These are phyloP conservation scores for Pyrenopolyporus hunteri DNA, from an alignment of 495 filamentous ascomycete genomes.

Conservation along the genomic window DNA sequence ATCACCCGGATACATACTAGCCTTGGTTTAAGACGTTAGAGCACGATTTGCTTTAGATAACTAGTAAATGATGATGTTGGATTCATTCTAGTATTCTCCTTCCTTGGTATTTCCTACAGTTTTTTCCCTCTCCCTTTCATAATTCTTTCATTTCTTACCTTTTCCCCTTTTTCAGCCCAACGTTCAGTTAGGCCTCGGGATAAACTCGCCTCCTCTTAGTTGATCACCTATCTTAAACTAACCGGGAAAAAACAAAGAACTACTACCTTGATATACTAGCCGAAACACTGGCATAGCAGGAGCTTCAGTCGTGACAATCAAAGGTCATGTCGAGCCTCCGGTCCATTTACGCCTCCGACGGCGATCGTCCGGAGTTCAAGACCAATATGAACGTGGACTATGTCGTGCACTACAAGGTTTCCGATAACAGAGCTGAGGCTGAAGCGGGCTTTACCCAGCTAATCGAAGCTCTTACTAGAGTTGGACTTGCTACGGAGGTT, in stretches of 20 bases:
- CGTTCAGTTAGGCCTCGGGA: too few species aligned
- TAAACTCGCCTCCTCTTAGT: neutral
- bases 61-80: too few species aligned
- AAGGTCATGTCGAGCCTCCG: constrained; percentile 46
- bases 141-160: neutral
- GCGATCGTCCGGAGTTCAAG: constrained; percentile 41
- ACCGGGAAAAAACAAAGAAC: too few species aligned
- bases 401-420: constrained; percentile 82
- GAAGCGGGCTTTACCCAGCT: constrained; percentile 76
- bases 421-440: constrained; percentile 67
- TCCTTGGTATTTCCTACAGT: too few species aligned
- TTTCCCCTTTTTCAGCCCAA: neutral
- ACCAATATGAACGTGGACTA: constrained; percentile 76
- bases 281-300: too few species aligned
- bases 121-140: neutral
- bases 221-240: too few species aligned
- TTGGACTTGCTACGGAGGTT: constrained; percentile 85
- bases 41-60: too few species aligned
- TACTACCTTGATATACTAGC: too few species aligned
- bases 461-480: constrained; percentile 68
- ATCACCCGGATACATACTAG: neutral
- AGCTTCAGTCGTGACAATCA: too few species aligned
- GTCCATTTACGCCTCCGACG: constrained; percentile 41
- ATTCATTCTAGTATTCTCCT: too few species aligned
- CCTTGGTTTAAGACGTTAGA: neutral